A percentile compares a stretch with the other conserved stretches of the same genome.
Evolutionary conservation across 2,329 filamentous ascomycete species (phyloP).

Genomic region (Fusarium sulawesiense): DNA sequence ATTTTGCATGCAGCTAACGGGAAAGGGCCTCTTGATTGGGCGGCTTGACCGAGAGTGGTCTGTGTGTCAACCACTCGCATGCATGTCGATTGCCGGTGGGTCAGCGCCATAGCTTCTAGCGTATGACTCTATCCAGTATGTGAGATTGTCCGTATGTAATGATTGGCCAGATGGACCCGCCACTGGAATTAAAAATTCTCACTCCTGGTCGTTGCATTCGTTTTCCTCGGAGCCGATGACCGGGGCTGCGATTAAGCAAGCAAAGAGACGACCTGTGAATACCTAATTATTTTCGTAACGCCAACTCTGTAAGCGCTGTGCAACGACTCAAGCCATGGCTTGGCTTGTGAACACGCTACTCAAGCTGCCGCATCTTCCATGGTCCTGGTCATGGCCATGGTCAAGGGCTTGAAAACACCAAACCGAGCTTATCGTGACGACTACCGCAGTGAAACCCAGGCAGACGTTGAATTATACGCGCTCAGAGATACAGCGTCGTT

Average conservation of each 20-base stretch:
- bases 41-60: constrained; percentile 25
- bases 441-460: not conserved
- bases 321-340: constrained; percentile 24
- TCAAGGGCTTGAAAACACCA: not conserved
- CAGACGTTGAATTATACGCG: not conserved
- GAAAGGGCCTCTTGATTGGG: constrained; percentile 39
- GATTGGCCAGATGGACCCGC: constrained; percentile 38
- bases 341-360: constrained; percentile 3
- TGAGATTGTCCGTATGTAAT: constrained; percentile 15
- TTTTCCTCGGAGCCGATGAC: constrained; percentile 42
- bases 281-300: constrained; percentile 36
- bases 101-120: constrained; percentile 22
- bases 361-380: not conserved
- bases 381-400: not conserved
- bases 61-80: constrained; percentile 17
- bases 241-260: constrained; percentile 18
- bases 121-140: constrained; percentile 41
- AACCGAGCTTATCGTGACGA: not conserved
- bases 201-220: constrained; percentile 15
- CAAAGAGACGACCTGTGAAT: constrained; percentile 7
- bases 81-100: constrained; percentile 40
- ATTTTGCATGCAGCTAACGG: constrained; percentile 41
- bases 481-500: not conserved
- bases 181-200: constrained; percentile 43
- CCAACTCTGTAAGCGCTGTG: constrained; percentile 22